Evolutionary conservation across 768 basidiomycete species (phyloP).

Genomic region (Tulasnella sp.): DNA sequence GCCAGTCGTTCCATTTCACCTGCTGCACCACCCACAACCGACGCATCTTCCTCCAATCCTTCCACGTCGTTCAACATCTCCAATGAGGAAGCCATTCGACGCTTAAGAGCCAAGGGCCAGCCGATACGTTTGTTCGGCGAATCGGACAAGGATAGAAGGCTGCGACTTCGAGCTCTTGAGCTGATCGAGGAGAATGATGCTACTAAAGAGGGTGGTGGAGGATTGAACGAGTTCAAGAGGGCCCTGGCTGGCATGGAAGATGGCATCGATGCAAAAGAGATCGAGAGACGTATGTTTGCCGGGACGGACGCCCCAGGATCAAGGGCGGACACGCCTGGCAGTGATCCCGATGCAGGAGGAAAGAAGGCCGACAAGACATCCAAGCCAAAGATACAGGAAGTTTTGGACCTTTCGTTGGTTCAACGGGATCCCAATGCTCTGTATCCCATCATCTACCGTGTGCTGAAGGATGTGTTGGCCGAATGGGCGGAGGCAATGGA

Average conservation of each 20-base stretch:
- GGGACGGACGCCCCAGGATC: conserved; percentile 52
- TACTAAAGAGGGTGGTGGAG: conserved; percentile 60
- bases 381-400: conserved; percentile 39
- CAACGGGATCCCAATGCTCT: conserved; percentile 91
- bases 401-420: conserved; percentile 72
- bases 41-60: conserved; percentile 39
- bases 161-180: conserved; percentile 86
- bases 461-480: conserved; percentile 81
- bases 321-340: conserved; percentile 24
- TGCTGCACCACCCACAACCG: conserved; percentile 20
- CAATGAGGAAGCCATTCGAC: conserved; percentile 82
- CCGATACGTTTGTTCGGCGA: conserved; percentile 94
- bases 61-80: conserved; percentile 70
- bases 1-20: conserved; percentile 16
- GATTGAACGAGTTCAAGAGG: conserved; percentile 76
- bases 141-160: conserved; percentile 83
- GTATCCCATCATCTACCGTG: conserved; percentile 95
- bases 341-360: conserved; percentile 40
- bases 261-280: conserved; percentile 65
- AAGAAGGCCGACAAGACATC: conserved; percentile 54
- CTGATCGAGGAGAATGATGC: conserved; percentile 86
- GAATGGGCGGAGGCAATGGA: conserved; percentile 98
- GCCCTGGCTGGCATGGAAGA: conserved; percentile 44
- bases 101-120: conserved; percentile 85
- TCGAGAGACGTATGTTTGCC: conserved; percentile 59